phyloP scores from a whole-genome alignment of 371 early-diverging fungal species.

The Mucor velutinosus region DNA sequence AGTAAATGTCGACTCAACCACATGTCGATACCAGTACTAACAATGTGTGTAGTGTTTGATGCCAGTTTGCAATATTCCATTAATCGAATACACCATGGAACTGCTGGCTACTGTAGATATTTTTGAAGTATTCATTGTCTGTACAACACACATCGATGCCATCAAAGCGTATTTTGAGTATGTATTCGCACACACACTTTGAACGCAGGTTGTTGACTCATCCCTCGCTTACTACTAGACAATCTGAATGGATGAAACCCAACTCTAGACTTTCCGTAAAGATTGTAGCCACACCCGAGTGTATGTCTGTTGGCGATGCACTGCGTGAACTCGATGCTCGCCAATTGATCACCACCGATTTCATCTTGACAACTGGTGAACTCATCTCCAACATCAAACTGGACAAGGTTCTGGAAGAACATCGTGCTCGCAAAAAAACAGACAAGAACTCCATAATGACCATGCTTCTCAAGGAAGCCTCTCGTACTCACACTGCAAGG shows the following conservation, averaged over 20 bases:
- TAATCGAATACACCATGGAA: conserved; percentile 95
- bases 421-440: conserved; percentile 65
- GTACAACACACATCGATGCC: conserved; percentile 81
- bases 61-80: conserved; percentile 92
- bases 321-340: conserved; percentile 89
- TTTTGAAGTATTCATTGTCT: conserved; percentile 84
- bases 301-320: conserved; percentile 91
- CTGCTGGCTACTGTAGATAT: conserved; percentile 84
- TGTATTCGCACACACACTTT: not conserved
- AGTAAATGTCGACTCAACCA: conserved; percentile 44
- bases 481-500: conserved; percentile 56
- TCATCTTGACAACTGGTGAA: conserved; percentile 91
- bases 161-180: conserved; percentile 86
- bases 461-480: conserved; percentile 79
- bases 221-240: conserved; percentile 29
- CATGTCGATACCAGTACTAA: not conserved
- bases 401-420: conserved; percentile 73
- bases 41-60: conserved; percentile 75
- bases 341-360: conserved; percentile 82
- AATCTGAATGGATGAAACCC: conserved; percentile 71
- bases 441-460: conserved; percentile 95
- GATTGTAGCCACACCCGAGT: conserved; percentile 76
- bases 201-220: not conserved
- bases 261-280: conserved; percentile 70
- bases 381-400: conserved; percentile 90